Evolutionary conservation across 306 rosid species (phyloP), one percentile per base, ranked within the genome.

Genomic region (Gillenia trifoliata): DNA sequence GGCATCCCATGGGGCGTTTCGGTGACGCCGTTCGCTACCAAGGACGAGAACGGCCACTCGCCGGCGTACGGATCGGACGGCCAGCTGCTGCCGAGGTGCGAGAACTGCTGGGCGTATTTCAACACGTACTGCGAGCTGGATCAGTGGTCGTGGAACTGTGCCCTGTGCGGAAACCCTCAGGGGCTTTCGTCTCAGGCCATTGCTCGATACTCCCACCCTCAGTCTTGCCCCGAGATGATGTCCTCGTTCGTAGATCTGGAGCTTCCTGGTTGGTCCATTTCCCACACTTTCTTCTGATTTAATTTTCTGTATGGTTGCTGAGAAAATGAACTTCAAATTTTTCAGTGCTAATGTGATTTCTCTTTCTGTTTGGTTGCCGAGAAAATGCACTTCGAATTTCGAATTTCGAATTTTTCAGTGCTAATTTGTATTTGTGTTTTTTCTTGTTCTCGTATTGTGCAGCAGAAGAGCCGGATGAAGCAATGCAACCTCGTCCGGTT

Each of bases 221-320:
- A 86, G 64, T 88, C 96, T 19, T 90, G 95, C 73, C 83, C 97
- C 34, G 97, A 94, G 77, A 87, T 88, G 94, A 88, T 83, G 80
- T 94, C 98, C 38, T 90, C 98, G 6, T 94, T 94, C 81, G 85
- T 94, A 54, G 98, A 94, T 94, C 98, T 94, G 45, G 98, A 93
- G 77, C 88, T 91, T 8, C 91, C 90, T 19, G 92, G 91, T 83
- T 19, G 31, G 84, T 83, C 15, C 5, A 59, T 71, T 54, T 71
- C 19, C 72, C 29, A 25, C 15, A 20, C 43, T 19, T 3, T 28
- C 30, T 5, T 57, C 34, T 30, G 6, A 49, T 31, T 45, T 55
- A 59, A 16, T 15, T 60, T 20, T 45, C 43, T 38, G 36, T 56
- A 3, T 12, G n/a, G 3, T 60, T 56, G 79, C 11, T 43, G 49